These are phyloP conservation scores for Passalora sequoiae DNA, from an alignment of 2,329 filamentous ascomycete genomes.

Conservation along the genomic window DNA sequence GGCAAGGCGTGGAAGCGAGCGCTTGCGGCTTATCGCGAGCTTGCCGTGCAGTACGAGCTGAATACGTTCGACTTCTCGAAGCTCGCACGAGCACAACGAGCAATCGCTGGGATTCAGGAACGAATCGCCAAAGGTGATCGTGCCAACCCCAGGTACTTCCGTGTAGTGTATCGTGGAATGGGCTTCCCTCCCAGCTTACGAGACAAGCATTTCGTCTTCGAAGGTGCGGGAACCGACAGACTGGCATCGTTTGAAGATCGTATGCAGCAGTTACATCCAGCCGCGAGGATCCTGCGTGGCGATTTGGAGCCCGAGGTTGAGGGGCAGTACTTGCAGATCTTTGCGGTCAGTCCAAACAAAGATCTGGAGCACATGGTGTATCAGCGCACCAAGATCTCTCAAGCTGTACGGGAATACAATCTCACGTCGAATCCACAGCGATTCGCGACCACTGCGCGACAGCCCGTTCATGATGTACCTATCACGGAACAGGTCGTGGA, in stretches of 20 bases:
- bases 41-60: slow-evolving; percentile 84
- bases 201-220: slow-evolving; percentile 90
- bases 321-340: slow-evolving; percentile 84
- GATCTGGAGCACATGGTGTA: slow-evolving; percentile 78
- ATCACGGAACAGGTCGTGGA: slow-evolving; percentile 70
- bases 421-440: slow-evolving; percentile 69
- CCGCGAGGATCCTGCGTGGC: slow-evolving; percentile 71
- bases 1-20: slow-evolving; percentile 92
- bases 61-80: slow-evolving; percentile 90
- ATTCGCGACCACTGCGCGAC: slow-evolving; percentile 72
- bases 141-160: slow-evolving; percentile 79
- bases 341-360: slow-evolving; percentile 72
- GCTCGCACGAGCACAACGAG: slow-evolving; percentile 78
- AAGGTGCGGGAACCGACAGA: slow-evolving; percentile 71
- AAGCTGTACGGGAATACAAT: slow-evolving; percentile 79
- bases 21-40: slow-evolving; percentile 79
- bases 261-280: slow-evolving; percentile 84
- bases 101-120: slow-evolving; percentile 90
- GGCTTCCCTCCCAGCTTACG: slow-evolving; percentile 76
- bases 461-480: slow-evolving; percentile 57
- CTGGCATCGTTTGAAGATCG: slow-evolving; percentile 80
- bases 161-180: slow-evolving; percentile 80
- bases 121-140: slow-evolving; percentile 76
- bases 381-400: slow-evolving; percentile 77
- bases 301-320: slow-evolving; percentile 70